These are phyloP conservation scores for Metschnikowia anglica DNA, from an alignment of 805 yeast genomes.

Conservation along the genomic window DNA sequence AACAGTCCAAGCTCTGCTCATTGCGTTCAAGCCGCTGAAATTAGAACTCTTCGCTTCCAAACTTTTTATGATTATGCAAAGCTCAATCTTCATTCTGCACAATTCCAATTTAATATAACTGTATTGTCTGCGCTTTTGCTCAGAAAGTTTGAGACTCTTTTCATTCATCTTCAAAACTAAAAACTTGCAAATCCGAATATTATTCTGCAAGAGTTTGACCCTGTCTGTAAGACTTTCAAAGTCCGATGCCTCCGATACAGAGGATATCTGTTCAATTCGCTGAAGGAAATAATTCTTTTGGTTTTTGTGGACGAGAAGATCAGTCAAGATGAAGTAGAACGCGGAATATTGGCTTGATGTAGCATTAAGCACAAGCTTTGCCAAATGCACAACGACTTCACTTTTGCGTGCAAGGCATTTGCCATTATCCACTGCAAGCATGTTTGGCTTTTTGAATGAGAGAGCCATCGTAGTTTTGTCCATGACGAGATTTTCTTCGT, in stretches of 20 bases:
- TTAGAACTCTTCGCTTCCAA: slow-evolving; percentile 16
- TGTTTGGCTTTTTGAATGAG: slow-evolving; percentile 51
- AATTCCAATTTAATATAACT: slow-evolving; percentile 32
- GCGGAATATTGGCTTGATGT: slow-evolving; percentile 40
- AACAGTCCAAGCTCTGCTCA: slow-evolving; percentile 16
- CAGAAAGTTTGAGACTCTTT: slow-evolving; percentile 26
- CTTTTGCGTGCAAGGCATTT: slow-evolving; percentile 24
- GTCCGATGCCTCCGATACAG: slow-evolving; percentile 38
- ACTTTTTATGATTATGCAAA: slow-evolving; percentile 31
- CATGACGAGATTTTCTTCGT: slow-evolving; percentile 30
- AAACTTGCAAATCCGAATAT: slow-evolving; percentile 30
- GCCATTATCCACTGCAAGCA: slow-evolving; percentile 38
- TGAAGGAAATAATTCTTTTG: slow-evolving; percentile 36
- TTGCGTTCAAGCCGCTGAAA: slow-evolving; percentile 9
- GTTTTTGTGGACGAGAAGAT: slow-evolving; percentile 33
- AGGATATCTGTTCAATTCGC: slow-evolving; percentile 37
- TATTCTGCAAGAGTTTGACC: slow-evolving; percentile 31
- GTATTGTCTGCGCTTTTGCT: slow-evolving; percentile 23
- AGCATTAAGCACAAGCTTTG: slow-evolving; percentile 40
- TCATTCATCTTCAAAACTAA: slow-evolving; percentile 42
- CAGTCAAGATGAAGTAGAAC: slow-evolving; percentile 35
- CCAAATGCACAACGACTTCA: slow-evolving; percentile 33
- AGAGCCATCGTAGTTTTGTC: slow-evolving; percentile 43
- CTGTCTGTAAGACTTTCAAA: slow-evolving; percentile 34
- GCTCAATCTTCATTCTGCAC: slow-evolving; percentile 34